Evolutionary conservation across 2,329 filamentous ascomycete species (phyloP), one percentile per base, ranked within the genome.

Genomic region (Hypomyces perniciosus): DNA sequence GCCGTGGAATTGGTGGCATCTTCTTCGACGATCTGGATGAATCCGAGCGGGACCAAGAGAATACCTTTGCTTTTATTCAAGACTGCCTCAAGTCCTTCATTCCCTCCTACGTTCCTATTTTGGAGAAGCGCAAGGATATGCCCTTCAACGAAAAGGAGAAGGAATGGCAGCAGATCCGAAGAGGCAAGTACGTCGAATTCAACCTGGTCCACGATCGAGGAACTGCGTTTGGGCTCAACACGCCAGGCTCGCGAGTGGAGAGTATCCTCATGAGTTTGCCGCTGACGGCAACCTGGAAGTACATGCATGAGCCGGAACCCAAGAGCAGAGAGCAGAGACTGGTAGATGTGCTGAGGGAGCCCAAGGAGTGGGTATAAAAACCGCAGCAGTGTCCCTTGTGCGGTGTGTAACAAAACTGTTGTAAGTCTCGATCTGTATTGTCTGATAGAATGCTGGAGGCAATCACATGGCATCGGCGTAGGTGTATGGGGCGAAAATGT

Each of bases 21-120:
- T 99, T 99, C 80, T 99, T 99, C 64, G 93, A 99, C 69, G 93
- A 99, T 67, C 78, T 99, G 10, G 93, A 99, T 67, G 87, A 88
- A 61, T 80, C 81, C 1, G 87, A 92, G 61, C 89, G 90, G 54
- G 88, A 93, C 62, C 85, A 88, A 60, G 91, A 97, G 66, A 88
- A 90, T 58, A 80, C 91, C 0, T 97, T 99, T 66, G 83, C 87
- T 12, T 97, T 96, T 60, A 81, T 91, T 49, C 87, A 91, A 64
- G 88, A 91, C 64, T 89, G 88, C 61, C 76, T 96, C 51, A 82
- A 84, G 54, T 86, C 90, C 8, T 99, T 99, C 76, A 68, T 97
- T 51, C 93, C 93, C 1, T 86, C 86, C 0, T 99, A 97, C 64
- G 62, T 96, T 1, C 92, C 93, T 29, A 96, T 99, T 58, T 78